Conservation (phyloP, 2,329 filamentous ascomycete genomes). For the Calonectria henricotiae region DNA sequence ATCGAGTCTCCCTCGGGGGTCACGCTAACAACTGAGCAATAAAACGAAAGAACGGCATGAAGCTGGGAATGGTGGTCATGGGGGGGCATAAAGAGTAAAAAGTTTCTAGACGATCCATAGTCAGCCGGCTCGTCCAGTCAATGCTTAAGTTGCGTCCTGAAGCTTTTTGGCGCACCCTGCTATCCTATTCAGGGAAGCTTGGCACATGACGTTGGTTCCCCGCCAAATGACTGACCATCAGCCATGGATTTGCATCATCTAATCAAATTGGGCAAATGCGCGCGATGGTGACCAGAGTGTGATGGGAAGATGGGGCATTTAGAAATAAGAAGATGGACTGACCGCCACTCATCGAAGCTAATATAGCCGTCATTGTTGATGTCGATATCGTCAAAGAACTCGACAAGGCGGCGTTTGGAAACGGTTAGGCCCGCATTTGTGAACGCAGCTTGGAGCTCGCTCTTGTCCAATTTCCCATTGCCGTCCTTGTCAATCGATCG, state of each 20-base stretch:
- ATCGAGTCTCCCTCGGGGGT: slow-evolving; percentile 95
- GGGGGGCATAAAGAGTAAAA: slow-evolving; percentile 88
- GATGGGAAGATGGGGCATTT: background rate
- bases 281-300: slow-evolving; percentile 29
- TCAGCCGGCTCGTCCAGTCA: slow-evolving; percentile 45
- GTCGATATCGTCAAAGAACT: slow-evolving; percentile 93
- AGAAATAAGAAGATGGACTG: slow-evolving; percentile 60
- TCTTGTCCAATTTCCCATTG: slow-evolving; percentile 88
- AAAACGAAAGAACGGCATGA: slow-evolving; percentile 90
- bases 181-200: slow-evolving; percentile 41
- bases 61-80: slow-evolving; percentile 79
- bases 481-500: slow-evolving; percentile 87
- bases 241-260: slow-evolving; percentile 48
- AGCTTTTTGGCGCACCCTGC: slow-evolving; percentile 36
- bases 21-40: slow-evolving; percentile 89
- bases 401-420: slow-evolving; percentile 82
- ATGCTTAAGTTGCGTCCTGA: slow-evolving; percentile 25
- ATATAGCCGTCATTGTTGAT: slow-evolving; percentile 90
- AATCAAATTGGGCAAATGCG: slow-evolving; percentile 42
- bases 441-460: slow-evolving; percentile 87
- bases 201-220: slow-evolving; percentile 54
- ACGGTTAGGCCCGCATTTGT: slow-evolving; percentile 84
- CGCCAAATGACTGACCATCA: slow-evolving; percentile 52
- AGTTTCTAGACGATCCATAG: slow-evolving; percentile 75
- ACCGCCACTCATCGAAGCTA: slow-evolving; percentile 97